phyloP scores from a whole-genome alignment of 306 rosid species.

The Castanea crenata region DNA sequence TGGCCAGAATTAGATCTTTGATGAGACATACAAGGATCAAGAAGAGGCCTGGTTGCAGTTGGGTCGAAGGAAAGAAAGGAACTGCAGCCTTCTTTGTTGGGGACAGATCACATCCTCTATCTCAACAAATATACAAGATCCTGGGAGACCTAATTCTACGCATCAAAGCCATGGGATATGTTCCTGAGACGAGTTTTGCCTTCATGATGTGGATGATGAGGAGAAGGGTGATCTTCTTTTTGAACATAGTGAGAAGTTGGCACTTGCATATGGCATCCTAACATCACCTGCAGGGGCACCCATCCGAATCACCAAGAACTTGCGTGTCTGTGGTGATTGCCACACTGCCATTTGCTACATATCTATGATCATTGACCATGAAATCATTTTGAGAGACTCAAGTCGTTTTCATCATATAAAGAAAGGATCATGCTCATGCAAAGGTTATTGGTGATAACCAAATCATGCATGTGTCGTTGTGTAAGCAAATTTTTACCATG shows the following conservation, averaged over 20 bases:
- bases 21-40: slow-evolving; percentile 68
- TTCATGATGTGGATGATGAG: slow-evolving; percentile 87
- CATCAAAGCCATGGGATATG: slow-evolving; percentile 72
- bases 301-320: slow-evolving; percentile 70
- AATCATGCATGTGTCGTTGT: slow-evolving; percentile 11
- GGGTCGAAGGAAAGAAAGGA: slow-evolving; percentile 75
- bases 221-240: slow-evolving; percentile 75
- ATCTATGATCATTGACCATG: slow-evolving; percentile 70
- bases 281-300: slow-evolving; percentile 45
- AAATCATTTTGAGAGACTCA: slow-evolving; percentile 80
- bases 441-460: slow-evolving; percentile 67
- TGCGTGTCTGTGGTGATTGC: slow-evolving; percentile 79
- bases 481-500: not conserved
- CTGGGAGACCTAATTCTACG: slow-evolving; percentile 59
- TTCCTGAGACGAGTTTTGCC: slow-evolving; percentile 82
- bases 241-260: slow-evolving; percentile 92
- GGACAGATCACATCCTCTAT: slow-evolving; percentile 63
- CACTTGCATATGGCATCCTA: slow-evolving; percentile 78
- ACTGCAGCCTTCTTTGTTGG: slow-evolving; percentile 72
- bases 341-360: slow-evolving; percentile 71
- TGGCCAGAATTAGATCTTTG: slow-evolving; percentile 59
- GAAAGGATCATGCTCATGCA: slow-evolving; percentile 77
- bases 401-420: slow-evolving; percentile 90
- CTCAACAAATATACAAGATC: slow-evolving; percentile 51
- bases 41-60: slow-evolving; percentile 87